Percentiles rank a stretch among this genome's conserved stretches.
phyloP scores from a whole-genome alignment of 192 early-diverging fungal genomes.

The Allomyces macrogynus region DNA sequence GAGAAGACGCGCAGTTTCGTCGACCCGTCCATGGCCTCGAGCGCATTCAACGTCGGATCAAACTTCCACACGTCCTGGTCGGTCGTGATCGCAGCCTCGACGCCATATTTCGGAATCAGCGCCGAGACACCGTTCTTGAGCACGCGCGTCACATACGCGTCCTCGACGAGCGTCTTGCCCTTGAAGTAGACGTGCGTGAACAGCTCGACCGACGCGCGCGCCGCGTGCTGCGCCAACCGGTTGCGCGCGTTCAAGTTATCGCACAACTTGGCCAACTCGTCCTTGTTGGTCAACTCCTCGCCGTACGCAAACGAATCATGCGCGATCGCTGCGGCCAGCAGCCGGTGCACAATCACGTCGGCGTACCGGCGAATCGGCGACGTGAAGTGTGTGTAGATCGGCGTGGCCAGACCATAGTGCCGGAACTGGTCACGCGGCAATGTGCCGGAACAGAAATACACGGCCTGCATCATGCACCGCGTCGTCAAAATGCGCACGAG shows the following conservation, averaged over 20 bases:
- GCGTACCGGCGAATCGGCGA: slow-evolving; percentile 89
- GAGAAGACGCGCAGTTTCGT: neutral
- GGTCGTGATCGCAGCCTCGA: neutral
- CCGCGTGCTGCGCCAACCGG: slow-evolving; percentile 87
- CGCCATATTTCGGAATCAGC: slow-evolving; percentile 51
- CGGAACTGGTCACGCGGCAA: slow-evolving; percentile 48
- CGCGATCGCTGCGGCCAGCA: slow-evolving; percentile 39
- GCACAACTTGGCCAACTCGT: slow-evolving; percentile 57
- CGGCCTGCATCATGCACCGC: slow-evolving; percentile 93
- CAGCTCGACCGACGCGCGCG: slow-evolving; percentile 82
- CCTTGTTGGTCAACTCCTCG: slow-evolving; percentile 62
- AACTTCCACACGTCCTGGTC: neutral
- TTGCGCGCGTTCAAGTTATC: slow-evolving; percentile 79
- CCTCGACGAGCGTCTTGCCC: slow-evolving; percentile 65
- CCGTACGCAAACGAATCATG: slow-evolving; percentile 20
- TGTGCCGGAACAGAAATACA: slow-evolving; percentile 90
- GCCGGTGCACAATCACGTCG: slow-evolving; percentile 85
- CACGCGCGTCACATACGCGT: slow-evolving; percentile 74
- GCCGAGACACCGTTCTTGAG: slow-evolving; percentile 90
- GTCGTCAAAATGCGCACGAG: slow-evolving; percentile 76
- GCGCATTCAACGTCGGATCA: neutral
- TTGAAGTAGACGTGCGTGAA: slow-evolving; percentile 94
- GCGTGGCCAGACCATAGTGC: slow-evolving; percentile 78
- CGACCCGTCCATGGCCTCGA: neutral
- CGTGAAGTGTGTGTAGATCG: slow-evolving; percentile 94